phyloP scores from a whole-genome alignment of 768 basidiomycete species.

The Mycena latifolia region DNA sequence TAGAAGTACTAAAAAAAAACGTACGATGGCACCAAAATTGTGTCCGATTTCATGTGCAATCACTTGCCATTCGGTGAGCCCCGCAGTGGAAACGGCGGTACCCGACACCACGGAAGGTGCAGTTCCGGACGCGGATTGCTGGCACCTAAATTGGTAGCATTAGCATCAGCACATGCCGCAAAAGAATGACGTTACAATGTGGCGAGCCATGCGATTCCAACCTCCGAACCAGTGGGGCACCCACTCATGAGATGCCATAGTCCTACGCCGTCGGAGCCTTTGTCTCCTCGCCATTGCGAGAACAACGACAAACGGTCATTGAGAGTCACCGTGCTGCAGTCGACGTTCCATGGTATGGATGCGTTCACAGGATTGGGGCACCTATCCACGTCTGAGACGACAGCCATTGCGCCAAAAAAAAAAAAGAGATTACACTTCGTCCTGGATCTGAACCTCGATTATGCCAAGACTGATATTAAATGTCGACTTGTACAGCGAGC shows the following conservation, averaged over 20 bases:
- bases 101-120: constrained; percentile 74
- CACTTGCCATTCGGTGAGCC: constrained; percentile 86
- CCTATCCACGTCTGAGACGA: constrained; percentile 43
- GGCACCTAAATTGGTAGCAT: constrained; percentile 56
- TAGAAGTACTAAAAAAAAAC: constrained; percentile 42
- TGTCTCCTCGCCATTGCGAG: constrained; percentile 83
- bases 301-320: constrained; percentile 83
- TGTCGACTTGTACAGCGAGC: constrained; percentile 77
- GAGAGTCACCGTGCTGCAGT: constrained; percentile 70
- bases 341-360: constrained; percentile 79
- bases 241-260: constrained; percentile 93
- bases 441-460: constrained; percentile 81
- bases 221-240: constrained; percentile 84
- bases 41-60: constrained; percentile 88
- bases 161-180: constrained; percentile 13
- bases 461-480: constrained; percentile 92
- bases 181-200: constrained; percentile 64
- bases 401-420: background rate
- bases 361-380: constrained; percentile 72
- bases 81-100: constrained; percentile 84
- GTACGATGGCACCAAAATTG: constrained; percentile 90
- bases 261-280: constrained; percentile 80
- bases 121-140: constrained; percentile 61
- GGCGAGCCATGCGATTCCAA: constrained; percentile 91
- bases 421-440: constrained; percentile 54